Conservation (phyloP, 805 yeast genomes). For the Barnettozyma pratensis region DNA sequence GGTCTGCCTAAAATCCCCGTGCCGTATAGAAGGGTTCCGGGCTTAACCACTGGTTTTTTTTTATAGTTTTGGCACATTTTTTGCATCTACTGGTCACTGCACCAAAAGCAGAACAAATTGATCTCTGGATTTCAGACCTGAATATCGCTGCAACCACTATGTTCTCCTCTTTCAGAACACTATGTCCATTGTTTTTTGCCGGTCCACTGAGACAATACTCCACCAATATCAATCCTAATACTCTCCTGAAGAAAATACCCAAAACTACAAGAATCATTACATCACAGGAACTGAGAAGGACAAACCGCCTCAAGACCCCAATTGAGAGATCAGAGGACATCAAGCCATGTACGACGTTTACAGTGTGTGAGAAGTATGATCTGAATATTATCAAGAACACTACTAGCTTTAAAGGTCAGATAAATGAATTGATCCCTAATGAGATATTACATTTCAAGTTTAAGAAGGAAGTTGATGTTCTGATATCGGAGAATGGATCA, state of each 20-base stretch:
- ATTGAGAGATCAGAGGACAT: conserved; percentile 5
- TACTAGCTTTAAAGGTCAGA: conserved; percentile 31
- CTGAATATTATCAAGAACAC: conserved; percentile 34
- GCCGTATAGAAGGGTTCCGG: too few relatives aligned
- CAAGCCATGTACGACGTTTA: conserved; percentile 58
- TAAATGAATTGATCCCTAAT: conserved; percentile 45
- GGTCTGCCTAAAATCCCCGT: too few relatives aligned
- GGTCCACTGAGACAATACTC: background rate
- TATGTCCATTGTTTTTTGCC: too few relatives aligned
- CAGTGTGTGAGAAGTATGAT: conserved; percentile 70
- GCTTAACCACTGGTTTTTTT: too few relatives aligned
- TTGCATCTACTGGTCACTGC: too few relatives aligned
- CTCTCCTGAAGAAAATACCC: conserved; percentile 4
- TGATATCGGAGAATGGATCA: conserved; percentile 73
- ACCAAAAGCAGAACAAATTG: too few relatives aligned
- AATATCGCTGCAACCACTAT: background rate
- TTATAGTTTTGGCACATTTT: too few relatives aligned
- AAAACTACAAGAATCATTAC: conserved; percentile 11
- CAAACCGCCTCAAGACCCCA: conserved; percentile 1
- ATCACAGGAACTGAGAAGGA: conserved; percentile 14
- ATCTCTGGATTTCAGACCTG: too few relatives aligned
- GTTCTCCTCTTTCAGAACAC: background rate
- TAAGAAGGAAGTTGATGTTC: conserved; percentile 45
- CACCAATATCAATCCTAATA: background rate
- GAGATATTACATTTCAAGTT: conserved; percentile 59